These are phyloP conservation scores for Hanseniaspora sp. DNA, from an alignment of 1,139 yeast genomes.

Conservation along the genomic window DNA sequence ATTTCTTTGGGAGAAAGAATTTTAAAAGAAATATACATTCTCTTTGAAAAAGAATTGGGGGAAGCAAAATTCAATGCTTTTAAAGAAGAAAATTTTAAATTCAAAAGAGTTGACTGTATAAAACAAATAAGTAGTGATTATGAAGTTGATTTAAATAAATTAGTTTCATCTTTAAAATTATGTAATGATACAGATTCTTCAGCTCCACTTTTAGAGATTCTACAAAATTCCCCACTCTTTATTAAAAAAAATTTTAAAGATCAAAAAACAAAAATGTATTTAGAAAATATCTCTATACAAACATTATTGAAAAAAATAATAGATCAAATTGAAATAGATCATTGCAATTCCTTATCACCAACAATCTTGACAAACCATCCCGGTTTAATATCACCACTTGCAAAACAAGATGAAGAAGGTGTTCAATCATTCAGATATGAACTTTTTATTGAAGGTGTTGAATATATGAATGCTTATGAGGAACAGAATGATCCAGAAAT, in stretches of 20 bases:
- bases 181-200: conserved; percentile 15
- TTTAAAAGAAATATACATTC: conserved; percentile 28
- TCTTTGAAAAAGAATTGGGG: conserved; percentile 19
- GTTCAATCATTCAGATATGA: conserved; percentile 59
- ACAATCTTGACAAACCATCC: conserved; percentile 79
- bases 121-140: conserved; percentile 41
- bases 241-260: neutral
- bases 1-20: conserved; percentile 54
- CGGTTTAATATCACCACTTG: conserved; percentile 65
- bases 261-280: neutral
- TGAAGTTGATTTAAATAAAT: conserved; percentile 31
- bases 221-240: conserved; percentile 1
- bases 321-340: conserved; percentile 41
- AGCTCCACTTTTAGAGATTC: conserved; percentile 2
- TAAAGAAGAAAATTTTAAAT: conserved; percentile 26
- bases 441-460: conserved; percentile 66
- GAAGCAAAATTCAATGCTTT: conserved; percentile 37
- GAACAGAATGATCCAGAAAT: conserved; percentile 81
- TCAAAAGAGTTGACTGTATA: conserved; percentile 44
- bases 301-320: conserved; percentile 57
- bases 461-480: conserved; percentile 87
- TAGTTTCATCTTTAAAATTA: conserved; percentile 31
- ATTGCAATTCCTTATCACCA: conserved; percentile 36
- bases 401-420: conserved; percentile 32
- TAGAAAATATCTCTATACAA: conserved; percentile 31